phyloP scores from a whole-genome alignment of 208 protist genomes.

The Trypanosoma vivax region DNA sequence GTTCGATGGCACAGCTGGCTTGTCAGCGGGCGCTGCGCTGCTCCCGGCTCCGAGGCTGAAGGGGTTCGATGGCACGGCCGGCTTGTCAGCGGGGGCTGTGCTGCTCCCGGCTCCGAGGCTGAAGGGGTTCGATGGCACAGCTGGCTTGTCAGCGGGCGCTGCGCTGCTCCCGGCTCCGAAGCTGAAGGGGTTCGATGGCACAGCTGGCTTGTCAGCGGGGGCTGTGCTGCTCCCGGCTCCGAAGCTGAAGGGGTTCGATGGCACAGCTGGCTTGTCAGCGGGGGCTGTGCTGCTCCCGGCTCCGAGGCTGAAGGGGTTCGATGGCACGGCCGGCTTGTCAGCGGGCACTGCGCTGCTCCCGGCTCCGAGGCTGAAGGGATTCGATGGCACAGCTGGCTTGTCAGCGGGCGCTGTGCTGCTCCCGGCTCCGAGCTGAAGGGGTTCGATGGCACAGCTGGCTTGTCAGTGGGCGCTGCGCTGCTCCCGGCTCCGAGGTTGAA shows the following conservation, averaged over 20 bases:
- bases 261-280: not conserved
- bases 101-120: not conserved
- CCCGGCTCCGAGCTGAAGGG: not conserved
- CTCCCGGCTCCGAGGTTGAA: not conserved
- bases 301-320: not conserved
- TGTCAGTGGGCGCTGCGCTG: not conserved
- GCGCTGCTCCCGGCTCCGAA: not conserved
- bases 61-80: not conserved
- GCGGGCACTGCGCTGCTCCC: not conserved
- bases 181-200: not conserved
- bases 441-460: not conserved
- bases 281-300: not conserved
- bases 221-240: not conserved
- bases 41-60: not conserved
- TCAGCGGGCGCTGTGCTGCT: not conserved
- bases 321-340: not conserved
- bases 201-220: not conserved
- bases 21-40: not conserved
- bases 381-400: not conserved
- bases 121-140: not conserved
- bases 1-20: not conserved
- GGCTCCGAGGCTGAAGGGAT: not conserved
- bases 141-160: not conserved
- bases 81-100: not conserved
- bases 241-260: not conserved